phyloP scores from a whole-genome alignment of 805 yeast species.

The Candida berthetii region DNA sequence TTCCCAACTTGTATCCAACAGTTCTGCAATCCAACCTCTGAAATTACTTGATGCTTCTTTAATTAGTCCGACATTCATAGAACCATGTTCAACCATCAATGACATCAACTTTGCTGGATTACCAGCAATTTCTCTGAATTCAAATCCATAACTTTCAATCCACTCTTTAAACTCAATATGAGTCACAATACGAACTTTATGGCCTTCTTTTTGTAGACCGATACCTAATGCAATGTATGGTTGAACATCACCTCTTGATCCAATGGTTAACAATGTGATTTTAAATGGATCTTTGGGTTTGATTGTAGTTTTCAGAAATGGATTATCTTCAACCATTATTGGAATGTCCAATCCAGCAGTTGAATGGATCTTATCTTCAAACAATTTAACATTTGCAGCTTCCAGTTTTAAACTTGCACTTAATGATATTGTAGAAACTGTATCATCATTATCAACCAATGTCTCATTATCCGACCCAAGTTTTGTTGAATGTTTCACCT shows the following conservation, averaged over 20 bases:
- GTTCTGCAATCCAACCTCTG: constrained; percentile 75
- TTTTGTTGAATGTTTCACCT: too few relatives aligned
- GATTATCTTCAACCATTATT: constrained; percentile 60
- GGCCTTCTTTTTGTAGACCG: constrained; percentile 77
- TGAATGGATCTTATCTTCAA: constrained; percentile 59
- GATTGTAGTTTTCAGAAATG: constrained; percentile 41
- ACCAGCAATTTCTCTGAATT: constrained; percentile 77
- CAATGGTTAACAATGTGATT: constrained; percentile 78
- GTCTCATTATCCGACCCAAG: constrained; percentile 16
- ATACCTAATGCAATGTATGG: constrained; percentile 90
- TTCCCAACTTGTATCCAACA: constrained; percentile 70
- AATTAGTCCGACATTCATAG: constrained; percentile 75
- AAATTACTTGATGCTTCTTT: constrained; percentile 80
- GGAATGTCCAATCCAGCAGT: constrained; percentile 65
- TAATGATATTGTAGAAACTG: constrained; percentile 11
- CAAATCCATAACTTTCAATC: constrained; percentile 61
- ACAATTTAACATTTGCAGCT: constrained; percentile 55
- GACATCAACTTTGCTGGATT: constrained; percentile 90
- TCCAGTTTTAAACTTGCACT: constrained; percentile 27
- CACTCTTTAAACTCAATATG: constrained; percentile 78
- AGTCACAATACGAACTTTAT: constrained; percentile 76
- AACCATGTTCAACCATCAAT: constrained; percentile 86
- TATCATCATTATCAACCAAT: constrained; percentile 6
- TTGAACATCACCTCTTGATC: constrained; percentile 95
- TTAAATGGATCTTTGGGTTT: constrained; percentile 49